Evolutionary conservation across 257 asterid species (phyloP).

Genomic region (Hygrophila difformis): DNA sequence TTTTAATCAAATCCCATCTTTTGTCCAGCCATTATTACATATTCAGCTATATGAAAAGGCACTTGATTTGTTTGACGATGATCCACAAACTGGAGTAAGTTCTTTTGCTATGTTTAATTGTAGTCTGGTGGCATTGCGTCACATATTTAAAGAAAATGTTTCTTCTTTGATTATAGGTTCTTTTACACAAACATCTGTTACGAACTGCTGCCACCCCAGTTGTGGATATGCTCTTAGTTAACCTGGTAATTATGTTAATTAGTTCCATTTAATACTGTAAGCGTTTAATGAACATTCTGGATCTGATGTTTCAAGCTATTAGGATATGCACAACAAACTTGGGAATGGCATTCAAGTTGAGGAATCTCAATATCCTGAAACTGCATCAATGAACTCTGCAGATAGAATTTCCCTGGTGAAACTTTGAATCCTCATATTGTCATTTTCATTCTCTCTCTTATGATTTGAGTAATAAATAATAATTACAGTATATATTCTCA

Average conservation of each 20-base stretch:
- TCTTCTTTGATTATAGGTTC: conserved; percentile 35
- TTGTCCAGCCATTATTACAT: conserved; percentile 63
- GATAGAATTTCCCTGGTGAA: conserved; percentile 68
- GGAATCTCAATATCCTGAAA: conserved; percentile 51
- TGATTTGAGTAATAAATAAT: no score
- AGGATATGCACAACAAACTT: conserved; percentile 74
- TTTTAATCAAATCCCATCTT: conserved; percentile 15
- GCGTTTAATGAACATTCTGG: conserved; percentile 13
- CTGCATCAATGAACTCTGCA: conserved; percentile 43
- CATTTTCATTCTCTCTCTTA: conserved; percentile 13
- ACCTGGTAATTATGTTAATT: conserved; percentile 52
- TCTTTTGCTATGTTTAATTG: conserved; percentile 13
- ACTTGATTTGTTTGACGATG: conserved; percentile 88
- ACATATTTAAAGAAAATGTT: conserved; percentile 10
- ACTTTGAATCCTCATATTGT: conserved; percentile 13
- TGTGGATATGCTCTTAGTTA: conserved; percentile 64
- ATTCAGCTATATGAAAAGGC: conserved; percentile 92
- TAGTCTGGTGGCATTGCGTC: conserved; percentile 1
- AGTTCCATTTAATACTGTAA: conserved; percentile 10
- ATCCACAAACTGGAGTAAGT: conserved; percentile 72
- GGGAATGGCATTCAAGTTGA: conserved; percentile 69
- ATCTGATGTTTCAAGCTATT: conserved; percentile 17
- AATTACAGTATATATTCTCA: conserved; percentile 19
- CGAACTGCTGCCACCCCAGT: conserved; percentile 67
- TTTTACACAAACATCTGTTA: conserved; percentile 82